Conservation (phyloP, 2,329 filamentous ascomycete species). For the Paecilomyces variotii region DNA sequence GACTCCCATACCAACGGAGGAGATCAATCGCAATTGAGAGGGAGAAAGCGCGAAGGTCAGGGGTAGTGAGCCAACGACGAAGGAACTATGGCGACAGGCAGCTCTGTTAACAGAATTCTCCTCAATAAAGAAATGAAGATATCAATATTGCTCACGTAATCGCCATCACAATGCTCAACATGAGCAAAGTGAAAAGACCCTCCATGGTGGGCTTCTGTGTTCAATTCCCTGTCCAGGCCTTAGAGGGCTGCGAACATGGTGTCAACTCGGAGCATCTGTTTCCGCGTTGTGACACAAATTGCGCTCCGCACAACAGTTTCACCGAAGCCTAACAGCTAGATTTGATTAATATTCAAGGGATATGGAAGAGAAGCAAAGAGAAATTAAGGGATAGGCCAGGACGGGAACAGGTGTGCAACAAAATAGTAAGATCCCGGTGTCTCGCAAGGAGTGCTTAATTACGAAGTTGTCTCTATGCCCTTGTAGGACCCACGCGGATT, state of each 20-base stretch:
- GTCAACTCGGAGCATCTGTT: constrained; percentile 4
- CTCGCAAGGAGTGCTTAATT: neutral
- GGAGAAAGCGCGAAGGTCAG: constrained; percentile 81
- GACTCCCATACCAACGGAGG: constrained; percentile 86
- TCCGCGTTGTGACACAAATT: neutral
- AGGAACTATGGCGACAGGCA: constrained; percentile 56
- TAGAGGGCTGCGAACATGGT: constrained; percentile 23
- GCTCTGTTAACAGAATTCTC: constrained; percentile 6
- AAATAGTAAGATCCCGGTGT: neutral
- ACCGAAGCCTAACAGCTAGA: neutral
- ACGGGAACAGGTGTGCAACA: neutral
- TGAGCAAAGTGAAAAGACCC: constrained; percentile 57
- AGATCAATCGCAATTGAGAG: constrained; percentile 80
- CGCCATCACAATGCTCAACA: constrained; percentile 58
- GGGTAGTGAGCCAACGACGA: constrained; percentile 83
- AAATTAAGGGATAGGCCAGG: neutral
- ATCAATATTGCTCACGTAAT: constrained; percentile 44
- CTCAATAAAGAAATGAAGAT: neutral
- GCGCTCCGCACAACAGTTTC: neutral
- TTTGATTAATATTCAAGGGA: constrained; percentile 4
- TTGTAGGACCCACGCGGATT: neutral
- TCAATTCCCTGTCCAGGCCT: constrained; percentile 14
- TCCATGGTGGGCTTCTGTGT: constrained; percentile 44
- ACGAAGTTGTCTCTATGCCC: neutral
- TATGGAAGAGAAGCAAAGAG: constrained; percentile 1